Evolutionary conservation across 2,329 filamentous ascomycete species (phyloP), one percentile per base, ranked within the genome.

Genomic region (Trichophyton benhamiae): DNA sequence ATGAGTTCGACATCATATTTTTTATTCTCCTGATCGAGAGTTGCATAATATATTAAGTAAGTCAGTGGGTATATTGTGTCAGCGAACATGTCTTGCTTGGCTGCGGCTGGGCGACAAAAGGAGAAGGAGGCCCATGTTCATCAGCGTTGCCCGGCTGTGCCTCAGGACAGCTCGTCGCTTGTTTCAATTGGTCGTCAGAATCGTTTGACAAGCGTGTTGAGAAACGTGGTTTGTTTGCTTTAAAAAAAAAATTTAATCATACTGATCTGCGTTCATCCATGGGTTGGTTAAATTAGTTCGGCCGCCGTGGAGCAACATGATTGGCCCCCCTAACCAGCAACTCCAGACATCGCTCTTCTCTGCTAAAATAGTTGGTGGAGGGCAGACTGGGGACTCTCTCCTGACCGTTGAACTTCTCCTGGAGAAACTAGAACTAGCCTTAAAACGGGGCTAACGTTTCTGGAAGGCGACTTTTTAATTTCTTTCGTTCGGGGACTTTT

Each of bases 181-280:
- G 49, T 53, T 53, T 53, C 49, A 33, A 33, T 30, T 53, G 25
- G 13, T 53, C 11, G 15, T 30, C 25, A 27, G 33, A 53, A 33
- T 53, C 49, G 49, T 53, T 53, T 30, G 49, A 53, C 49, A 53
- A 53, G 49, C 49, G 25, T 53, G 49, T 53, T 53, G 49, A 53
- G 49, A 53, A 53, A 53, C 49, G 49, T 53, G 25, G 49, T 53
- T 53, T 53, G 49, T 53, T 53, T 53, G 49, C 49, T 33, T 53
- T 17, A n/a, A 52, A 33, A 30, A 30, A 30, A 30, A 30, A 30
- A 1, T 20, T 20, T 20, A 20, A 20, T 25, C 22, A 25, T 33
- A 27, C 9, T 33, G 27, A 53, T 53, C 49, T 30, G 49, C 27
- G 11, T 27, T 25, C 38, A 30, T 30, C 27, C 27, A 30, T 30